phyloP scores from a whole-genome alignment of 768 basidiomycete genomes.

The Termitomyces sp. region DNA sequence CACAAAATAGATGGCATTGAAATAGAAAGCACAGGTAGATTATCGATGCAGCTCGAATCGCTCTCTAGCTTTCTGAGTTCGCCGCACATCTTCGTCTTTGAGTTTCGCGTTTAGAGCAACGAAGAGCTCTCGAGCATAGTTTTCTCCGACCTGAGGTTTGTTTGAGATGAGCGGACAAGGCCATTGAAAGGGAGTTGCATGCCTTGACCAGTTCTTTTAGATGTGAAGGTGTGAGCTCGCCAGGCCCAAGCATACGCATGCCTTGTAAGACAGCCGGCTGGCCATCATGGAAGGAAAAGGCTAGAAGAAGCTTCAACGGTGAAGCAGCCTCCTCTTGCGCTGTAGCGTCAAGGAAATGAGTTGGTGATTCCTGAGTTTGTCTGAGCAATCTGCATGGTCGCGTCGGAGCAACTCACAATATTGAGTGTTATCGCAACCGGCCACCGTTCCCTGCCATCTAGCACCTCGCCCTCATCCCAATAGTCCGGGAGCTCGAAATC shows the following conservation, averaged over 20 bases:
- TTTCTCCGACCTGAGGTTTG: slow-evolving; percentile 55
- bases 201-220: slow-evolving; percentile 58
- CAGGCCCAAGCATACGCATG: slow-evolving; percentile 61
- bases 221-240: slow-evolving; percentile 48
- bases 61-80: slow-evolving; percentile 57
- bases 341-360: slow-evolving; percentile 75
- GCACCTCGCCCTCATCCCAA: slow-evolving; percentile 78
- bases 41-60: slow-evolving; percentile 38
- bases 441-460: slow-evolving; percentile 63
- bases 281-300: slow-evolving; percentile 56
- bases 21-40: background rate
- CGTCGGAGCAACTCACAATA: slow-evolving; percentile 43
- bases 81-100: slow-evolving; percentile 58
- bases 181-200: slow-evolving; percentile 7
- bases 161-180: background rate
- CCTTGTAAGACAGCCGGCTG: slow-evolving; percentile 49
- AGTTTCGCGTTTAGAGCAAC: slow-evolving; percentile 59
- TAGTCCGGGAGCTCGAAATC: slow-evolving; percentile 89
- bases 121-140: slow-evolving; percentile 57
- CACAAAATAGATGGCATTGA: background rate
- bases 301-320: slow-evolving; percentile 54
- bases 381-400: background rate
- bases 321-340: slow-evolving; percentile 68
- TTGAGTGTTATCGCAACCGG: slow-evolving; percentile 80
- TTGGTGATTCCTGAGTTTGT: slow-evolving; percentile 46